These are phyloP conservation scores for Eutrema japonicum DNA, from an alignment of 345 rosid species.

Conservation along the genomic window DNA sequence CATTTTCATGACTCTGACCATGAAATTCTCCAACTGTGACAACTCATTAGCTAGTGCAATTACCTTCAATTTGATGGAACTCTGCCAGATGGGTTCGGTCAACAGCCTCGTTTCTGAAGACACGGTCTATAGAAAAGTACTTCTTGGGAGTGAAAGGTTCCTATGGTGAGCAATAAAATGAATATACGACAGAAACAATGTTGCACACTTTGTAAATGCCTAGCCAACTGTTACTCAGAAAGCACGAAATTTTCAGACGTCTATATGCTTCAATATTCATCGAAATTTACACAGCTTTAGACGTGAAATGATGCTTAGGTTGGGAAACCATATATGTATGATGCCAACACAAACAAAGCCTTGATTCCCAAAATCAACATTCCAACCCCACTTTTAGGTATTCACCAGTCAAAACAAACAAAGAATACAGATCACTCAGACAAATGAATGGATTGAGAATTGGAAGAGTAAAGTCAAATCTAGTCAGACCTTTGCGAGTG, in stretches of 20 bases:
- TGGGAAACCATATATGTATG: background rate
- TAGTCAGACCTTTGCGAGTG: slow-evolving; percentile 71
- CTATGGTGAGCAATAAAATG: slow-evolving; percentile 39
- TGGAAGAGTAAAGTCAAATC: slow-evolving; percentile 7
- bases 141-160: slow-evolving; percentile 76
- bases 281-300: background rate
- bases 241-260: background rate
- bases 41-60: slow-evolving; percentile 15
- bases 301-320: background rate
- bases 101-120: slow-evolving; percentile 97
- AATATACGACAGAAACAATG: slow-evolving; percentile 17
- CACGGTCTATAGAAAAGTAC: slow-evolving; percentile 95
- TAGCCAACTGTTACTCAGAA: slow-evolving; percentile 1
- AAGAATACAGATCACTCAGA: background rate
- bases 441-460: background rate
- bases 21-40: background rate
- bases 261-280: slow-evolving; percentile 7
- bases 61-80: slow-evolving; percentile 99
- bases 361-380: background rate
- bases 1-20: background rate
- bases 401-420: slow-evolving; percentile 3
- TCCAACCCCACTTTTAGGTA: slow-evolving; percentile 3
- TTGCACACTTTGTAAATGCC: slow-evolving; percentile 9
- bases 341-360: slow-evolving; percentile 2
- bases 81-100: slow-evolving; percentile 97